Conservation (phyloP, 1,139 yeast genomes). For the Nakaseomyces nivariensis region DNA sequence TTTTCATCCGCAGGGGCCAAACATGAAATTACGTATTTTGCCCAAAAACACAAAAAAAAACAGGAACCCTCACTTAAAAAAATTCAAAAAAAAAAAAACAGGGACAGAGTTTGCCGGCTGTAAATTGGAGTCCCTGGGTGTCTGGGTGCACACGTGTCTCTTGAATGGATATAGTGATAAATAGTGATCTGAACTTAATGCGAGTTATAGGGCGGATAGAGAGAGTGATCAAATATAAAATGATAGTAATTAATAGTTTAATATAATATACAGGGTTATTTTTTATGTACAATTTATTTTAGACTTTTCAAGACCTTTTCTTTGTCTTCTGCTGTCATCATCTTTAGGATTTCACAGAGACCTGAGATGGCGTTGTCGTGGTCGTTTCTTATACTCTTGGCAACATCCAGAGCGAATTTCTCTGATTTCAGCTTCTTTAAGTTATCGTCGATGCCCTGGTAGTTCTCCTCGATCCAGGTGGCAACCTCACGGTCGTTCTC, state of each 20-base stretch:
- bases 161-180: background rate
- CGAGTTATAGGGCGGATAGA: background rate
- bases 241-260: background rate
- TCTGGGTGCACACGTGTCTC: background rate
- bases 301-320: conserved; percentile 29
- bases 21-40: no score
- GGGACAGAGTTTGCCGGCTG: background rate
- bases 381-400: conserved; percentile 49
- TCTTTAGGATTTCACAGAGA: conserved; percentile 50
- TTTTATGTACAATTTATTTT: background rate
- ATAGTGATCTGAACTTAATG: no score
- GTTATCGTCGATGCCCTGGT: conserved; percentile 48
- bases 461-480: conserved; percentile 77
- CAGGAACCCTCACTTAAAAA: background rate
- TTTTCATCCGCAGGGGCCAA: no score
- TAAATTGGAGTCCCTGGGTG: background rate
- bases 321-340: conserved; percentile 52
- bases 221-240: background rate
- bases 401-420: conserved; percentile 50
- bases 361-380: conserved; percentile 46
- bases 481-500: conserved; percentile 75
- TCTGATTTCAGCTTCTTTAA: conserved; percentile 60
- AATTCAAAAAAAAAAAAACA: background rate
- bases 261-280: background rate
- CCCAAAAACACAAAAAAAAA: background rate